Evolutionary conservation across 306 rosid species (phyloP), one percentile per base, ranked within the genome.

Genomic region (Rosa rugosa): DNA sequence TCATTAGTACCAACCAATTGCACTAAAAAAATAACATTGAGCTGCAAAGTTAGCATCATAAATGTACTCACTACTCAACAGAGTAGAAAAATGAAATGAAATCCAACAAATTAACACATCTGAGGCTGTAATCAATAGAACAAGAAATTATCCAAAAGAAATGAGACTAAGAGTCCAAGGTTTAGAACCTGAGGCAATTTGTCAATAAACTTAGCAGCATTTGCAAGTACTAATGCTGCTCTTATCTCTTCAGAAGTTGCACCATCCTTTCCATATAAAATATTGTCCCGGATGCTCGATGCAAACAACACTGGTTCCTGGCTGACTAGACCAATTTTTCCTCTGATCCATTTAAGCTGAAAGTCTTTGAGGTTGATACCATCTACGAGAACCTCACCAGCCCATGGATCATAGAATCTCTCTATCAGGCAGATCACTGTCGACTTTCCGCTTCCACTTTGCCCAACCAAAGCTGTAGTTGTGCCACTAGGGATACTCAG

Each of bases 361-460:
- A 91, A 80, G 69, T 93, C 93, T 75, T 88, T 93, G 71, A 93
- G 64, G 89, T 93, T 88, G 56, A 87, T 80, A 17, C 57, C 57
- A 17, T 51, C 57, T 51, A 17, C 5, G 0, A 51, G n/a, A 51
- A 51, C 22, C 20, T 86, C 93, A 63, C 98, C 98, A 12, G 89
- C 88, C 3, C 53, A 86, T 27, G 97, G 98, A 81, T 93, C 97
- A 34, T 93, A 93, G 86, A 93, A 93, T 75, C 98, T 86, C 85
- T 93, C 98, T 22, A 93, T 81, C 78, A 93, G 88, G 76, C 98
- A 91, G 38, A 93, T 85, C 47, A 91, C 88, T 4, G 98, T 93
- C 10, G 97, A 91, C 75, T 93, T 93, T 64, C 98, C 98, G 81
- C 98, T 91, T 75, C 98, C 98, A 86, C 98, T 93, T 78, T 93